Percentiles rank a stretch among this genome's conserved stretches.
Conservation (phyloP, 768 basidiomycete genomes). For the Tulasnella sp. region DNA sequence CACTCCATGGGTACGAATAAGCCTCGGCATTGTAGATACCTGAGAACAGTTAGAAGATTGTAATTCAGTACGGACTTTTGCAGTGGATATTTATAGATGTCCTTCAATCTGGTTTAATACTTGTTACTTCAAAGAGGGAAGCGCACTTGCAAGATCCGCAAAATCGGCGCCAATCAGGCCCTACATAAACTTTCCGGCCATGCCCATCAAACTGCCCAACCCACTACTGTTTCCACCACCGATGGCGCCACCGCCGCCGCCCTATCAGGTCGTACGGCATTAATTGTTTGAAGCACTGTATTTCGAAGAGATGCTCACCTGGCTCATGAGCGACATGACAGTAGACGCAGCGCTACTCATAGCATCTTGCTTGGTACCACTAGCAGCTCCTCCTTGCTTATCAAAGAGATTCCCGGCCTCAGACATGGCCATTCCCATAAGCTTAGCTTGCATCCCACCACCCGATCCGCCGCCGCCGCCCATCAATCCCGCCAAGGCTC, state of each 20-base stretch:
- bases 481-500: slow-evolving; percentile 27
- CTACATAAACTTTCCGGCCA: slow-evolving; percentile 9
- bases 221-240: slow-evolving; percentile 6
- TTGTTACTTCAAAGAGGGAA: no score
- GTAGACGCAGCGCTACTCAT: slow-evolving; percentile 80
- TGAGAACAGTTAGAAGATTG: no score
- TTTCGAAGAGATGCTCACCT: slow-evolving; percentile 22
- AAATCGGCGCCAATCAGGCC: no score
- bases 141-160: no score
- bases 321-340: slow-evolving; percentile 67
- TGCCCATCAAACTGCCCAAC: neutral
- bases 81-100: no score
- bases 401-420: slow-evolving; percentile 68
- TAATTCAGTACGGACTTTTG: no score
- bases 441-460: slow-evolving; percentile 26
- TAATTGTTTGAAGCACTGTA: no score
- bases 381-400: slow-evolving; percentile 48
- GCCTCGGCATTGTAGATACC: no score
- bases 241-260: slow-evolving; percentile 4
- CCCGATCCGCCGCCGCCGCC: neutral
- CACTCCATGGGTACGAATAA: no score
- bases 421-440: slow-evolving; percentile 80
- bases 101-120: no score
- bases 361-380: slow-evolving; percentile 53
- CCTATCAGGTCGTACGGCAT: neutral